Evolutionary conservation across 2,329 filamentous ascomycete genomes (phyloP).

Genomic region (Fusarium illudens): DNA sequence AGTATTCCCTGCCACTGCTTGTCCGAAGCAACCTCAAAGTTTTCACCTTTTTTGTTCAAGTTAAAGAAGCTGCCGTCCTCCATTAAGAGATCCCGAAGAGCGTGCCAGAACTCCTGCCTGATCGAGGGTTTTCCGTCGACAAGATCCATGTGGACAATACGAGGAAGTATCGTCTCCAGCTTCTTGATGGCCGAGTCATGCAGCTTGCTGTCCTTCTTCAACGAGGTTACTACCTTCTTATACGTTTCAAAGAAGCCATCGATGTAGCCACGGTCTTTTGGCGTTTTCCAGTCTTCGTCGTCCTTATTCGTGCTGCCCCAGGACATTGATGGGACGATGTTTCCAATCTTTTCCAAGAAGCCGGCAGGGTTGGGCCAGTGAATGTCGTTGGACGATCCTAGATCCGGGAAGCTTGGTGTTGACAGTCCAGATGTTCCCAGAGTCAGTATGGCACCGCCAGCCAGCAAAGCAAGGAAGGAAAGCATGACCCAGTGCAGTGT

Average conservation of each 20-base stretch:
- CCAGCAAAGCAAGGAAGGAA: not conserved
- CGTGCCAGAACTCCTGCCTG: slow-evolving; percentile 70
- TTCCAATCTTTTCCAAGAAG: slow-evolving; percentile 33
- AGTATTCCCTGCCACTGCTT: slow-evolving; percentile 58
- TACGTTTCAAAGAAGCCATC: slow-evolving; percentile 41
- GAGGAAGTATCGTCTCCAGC: slow-evolving; percentile 62
- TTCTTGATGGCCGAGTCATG: slow-evolving; percentile 52
- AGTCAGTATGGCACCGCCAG: not conserved
- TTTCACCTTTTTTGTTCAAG: slow-evolving; percentile 52
- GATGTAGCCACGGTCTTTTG: slow-evolving; percentile 28
- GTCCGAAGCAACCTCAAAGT: slow-evolving; percentile 54
- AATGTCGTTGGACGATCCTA: slow-evolving; percentile 1
- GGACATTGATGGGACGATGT: slow-evolving; percentile 42
- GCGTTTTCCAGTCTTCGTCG: slow-evolving; percentile 21
- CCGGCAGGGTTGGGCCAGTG: slow-evolving; percentile 21
- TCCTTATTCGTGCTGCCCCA: slow-evolving; percentile 30
- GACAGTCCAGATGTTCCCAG: not conserved
- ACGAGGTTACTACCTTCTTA: slow-evolving; percentile 42
- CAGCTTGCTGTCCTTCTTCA: slow-evolving; percentile 45
- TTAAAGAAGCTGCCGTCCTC: slow-evolving; percentile 58
- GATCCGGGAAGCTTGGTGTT: slow-evolving; percentile 3
- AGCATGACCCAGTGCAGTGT: not conserved
- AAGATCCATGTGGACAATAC: slow-evolving; percentile 63
- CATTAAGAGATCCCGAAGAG: slow-evolving; percentile 64
- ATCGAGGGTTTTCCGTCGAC: slow-evolving; percentile 63